phyloP scores from a whole-genome alignment of 768 basidiomycete species.

The Phanerochaete sordida region DNA sequence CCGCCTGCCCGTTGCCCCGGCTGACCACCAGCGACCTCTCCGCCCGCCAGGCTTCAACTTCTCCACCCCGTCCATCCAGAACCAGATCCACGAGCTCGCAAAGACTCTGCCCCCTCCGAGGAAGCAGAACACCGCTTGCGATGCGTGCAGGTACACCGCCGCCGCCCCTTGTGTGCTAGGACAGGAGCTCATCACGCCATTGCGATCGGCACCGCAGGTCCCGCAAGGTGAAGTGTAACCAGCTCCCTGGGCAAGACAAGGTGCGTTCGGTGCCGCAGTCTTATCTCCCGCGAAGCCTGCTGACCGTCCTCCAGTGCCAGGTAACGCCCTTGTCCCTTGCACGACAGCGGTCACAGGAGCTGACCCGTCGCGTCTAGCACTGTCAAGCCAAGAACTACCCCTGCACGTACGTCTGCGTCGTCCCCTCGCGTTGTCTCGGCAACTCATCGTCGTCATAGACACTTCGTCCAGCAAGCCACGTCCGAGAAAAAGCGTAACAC shows the following conservation, averaged over 20 bases:
- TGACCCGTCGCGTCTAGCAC: conserved; percentile 46
- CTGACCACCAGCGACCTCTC: conserved; percentile 2
- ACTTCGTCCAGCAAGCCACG: conserved; percentile 80
- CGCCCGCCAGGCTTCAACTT: conserved; percentile 51
- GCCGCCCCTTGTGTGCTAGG: conserved; percentile 3
- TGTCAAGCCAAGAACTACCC: conserved; percentile 86
- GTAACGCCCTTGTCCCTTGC: conserved; percentile 36
- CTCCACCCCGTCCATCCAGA: conserved; percentile 67
- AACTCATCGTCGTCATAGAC: conserved; percentile 38
- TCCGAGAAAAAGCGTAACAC: conserved; percentile 76
- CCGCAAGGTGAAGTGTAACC: conserved; percentile 87
- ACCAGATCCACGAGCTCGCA: conserved; percentile 77
- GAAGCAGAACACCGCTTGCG: conserved; percentile 92
- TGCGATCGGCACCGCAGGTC: conserved; percentile 40
- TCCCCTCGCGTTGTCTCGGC: conserved; percentile 18
- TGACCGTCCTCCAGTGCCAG: conserved; percentile 51
- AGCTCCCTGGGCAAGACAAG: conserved; percentile 79
- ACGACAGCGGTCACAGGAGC: not conserved
- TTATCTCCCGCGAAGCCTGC: conserved; percentile 15
- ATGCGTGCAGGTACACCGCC: conserved; percentile 75
- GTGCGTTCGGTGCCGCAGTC: conserved; percentile 33
- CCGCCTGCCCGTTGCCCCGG: not conserved
- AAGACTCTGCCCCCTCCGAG: conserved; percentile 80
- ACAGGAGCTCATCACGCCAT: conserved; percentile 6
- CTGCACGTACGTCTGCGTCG: conserved; percentile 70